Evolutionary conservation across 257 asterid species (phyloP), one percentile per base, ranked within the genome.

Genomic region (Solanum sitiens): DNA sequence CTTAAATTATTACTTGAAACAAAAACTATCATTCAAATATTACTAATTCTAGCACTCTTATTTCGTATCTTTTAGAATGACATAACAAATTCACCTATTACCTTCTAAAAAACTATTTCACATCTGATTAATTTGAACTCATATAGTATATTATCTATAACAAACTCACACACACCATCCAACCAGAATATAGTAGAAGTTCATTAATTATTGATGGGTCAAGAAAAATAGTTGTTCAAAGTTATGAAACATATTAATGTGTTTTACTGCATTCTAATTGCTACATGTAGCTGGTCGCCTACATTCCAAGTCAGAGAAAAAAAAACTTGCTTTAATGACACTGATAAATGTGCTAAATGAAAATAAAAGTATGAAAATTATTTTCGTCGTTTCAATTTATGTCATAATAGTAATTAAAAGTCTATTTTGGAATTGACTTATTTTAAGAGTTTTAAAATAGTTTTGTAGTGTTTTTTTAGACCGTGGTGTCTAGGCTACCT

Each of bases 81-180:
- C 39, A 37, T 37, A 37, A 37, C 39, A 37, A 5, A 5, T 37
- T 37, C 39, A 37, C 39, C 39, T 37, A 37, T 37, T 37, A 6
- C 7, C 39, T 37, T 37, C 39, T 6, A 37, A 37, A 37, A 37
- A 5, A 1, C 39, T 37, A 37, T 37, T 37, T 37, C 1, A 0
- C 0, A 37, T 37, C 2, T 6, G 0, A 68, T 27, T 67, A 27
- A 67, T 67, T 67, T 2, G 2, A 61, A 23, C 21, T 59, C 4
- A 0, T 21, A 21, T 5, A 0, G 7, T 3, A 6, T 53, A 53
- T 2, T 2, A 6, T 6, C 23, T 53, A 0, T 53, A 0, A 2
- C 1, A 9, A 18, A 53, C 63, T 16, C 61, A 2, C 0, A 15
- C 8, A 2, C 63, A 6, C 23, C n/a, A 2, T 2, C 10, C 10